These are phyloP conservation scores for Lodderomyces oxycetoniae DNA, from an alignment of 1,139 yeast genomes.

Conservation along the genomic window DNA sequence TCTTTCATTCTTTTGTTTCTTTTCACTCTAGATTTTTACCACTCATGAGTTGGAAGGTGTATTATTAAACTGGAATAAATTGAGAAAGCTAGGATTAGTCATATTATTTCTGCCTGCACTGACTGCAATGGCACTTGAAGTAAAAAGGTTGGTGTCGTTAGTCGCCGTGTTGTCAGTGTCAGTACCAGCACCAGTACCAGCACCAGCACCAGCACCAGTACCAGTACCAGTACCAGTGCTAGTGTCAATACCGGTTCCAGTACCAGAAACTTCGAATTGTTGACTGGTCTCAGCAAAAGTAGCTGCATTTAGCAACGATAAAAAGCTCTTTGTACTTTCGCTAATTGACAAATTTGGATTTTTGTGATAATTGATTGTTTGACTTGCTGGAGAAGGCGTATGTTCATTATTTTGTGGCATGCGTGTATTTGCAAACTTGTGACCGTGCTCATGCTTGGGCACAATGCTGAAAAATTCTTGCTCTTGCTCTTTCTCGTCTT, in stretches of 20 bases:
- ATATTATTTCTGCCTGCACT: background rate
- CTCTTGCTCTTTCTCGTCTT: constrained; percentile 12
- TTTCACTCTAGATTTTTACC: background rate
- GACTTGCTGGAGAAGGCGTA: constrained; percentile 13
- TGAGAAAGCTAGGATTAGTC: background rate
- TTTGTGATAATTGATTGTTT: constrained; percentile 11
- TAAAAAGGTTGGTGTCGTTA: background rate
- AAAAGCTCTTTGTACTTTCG: constrained; percentile 22
- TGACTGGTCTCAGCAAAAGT: constrained; percentile 14
- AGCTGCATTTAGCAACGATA: constrained; percentile 9
- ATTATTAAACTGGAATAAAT: background rate
- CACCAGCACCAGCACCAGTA: constrained; percentile 2
- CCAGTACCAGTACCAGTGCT: background rate
- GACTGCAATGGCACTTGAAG: background rate
- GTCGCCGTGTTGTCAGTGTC: too few species aligned
- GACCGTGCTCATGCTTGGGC: constrained; percentile 17
- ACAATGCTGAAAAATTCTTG: constrained; percentile 14
- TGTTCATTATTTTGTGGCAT: constrained; percentile 13
- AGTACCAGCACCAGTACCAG: background rate
- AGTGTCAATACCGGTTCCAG: background rate
- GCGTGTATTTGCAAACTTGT: constrained; percentile 10
- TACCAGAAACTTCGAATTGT: background rate
- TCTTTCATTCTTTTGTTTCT: background rate
- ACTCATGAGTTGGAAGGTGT: background rate
- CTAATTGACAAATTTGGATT: constrained; percentile 13